phyloP scores from a whole-genome alignment of 768 basidiomycete species.

The Mycena filopes region DNA sequence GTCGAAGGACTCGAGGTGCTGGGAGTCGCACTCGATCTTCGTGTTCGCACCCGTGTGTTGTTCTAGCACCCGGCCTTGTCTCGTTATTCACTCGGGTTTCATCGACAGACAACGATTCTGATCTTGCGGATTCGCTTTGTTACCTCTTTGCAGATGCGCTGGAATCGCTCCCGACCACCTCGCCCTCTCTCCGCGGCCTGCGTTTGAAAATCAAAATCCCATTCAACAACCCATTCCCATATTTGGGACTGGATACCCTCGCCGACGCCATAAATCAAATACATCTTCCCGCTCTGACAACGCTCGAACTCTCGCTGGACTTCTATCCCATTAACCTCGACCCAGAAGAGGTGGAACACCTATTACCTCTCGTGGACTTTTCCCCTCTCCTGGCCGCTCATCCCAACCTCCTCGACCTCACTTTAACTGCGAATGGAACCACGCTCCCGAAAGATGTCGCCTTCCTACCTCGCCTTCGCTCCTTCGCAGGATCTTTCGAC shows the following conservation, averaged over 20 bases:
- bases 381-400: constrained; percentile 4
- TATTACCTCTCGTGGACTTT: neutral
- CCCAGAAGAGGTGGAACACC: neutral
- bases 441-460: neutral
- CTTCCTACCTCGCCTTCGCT: constrained; percentile 13
- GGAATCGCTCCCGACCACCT: constrained; percentile 6
- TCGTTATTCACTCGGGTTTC: neutral
- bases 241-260: neutral
- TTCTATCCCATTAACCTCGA: neutral
- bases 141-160: constrained; percentile 11
- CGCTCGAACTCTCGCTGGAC: neutral
- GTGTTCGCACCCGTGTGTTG: neutral
- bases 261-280: neutral
- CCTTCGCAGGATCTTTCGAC: constrained; percentile 17
- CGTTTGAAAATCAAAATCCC: constrained; percentile 7
- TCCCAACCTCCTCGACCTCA: neutral
- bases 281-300: neutral
- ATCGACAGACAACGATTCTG: neutral
- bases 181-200: constrained; percentile 9
- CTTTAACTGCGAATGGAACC: neutral
- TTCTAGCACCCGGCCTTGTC: neutral
- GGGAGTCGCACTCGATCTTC: neutral
- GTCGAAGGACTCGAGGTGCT: constrained; percentile 1
- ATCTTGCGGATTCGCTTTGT: neutral
- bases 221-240: constrained; percentile 3